A percentile compares a stretch with the other conserved stretches of the same genome.
Conservation (phyloP, 768 basidiomycete species). For the Suillus lakei region DNA sequence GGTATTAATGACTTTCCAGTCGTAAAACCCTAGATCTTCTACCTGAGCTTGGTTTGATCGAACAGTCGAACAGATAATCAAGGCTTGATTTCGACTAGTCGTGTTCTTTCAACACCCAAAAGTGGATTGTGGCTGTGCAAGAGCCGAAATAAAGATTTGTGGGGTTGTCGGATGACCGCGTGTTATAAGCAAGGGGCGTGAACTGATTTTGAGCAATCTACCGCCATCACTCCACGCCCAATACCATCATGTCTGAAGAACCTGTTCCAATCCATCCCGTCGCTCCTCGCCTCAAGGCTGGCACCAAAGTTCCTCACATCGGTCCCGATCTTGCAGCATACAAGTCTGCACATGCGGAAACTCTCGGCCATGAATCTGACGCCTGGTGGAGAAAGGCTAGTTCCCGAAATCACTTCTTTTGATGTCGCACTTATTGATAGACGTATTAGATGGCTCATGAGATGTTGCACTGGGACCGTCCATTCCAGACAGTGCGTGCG, state of each 20-base stretch:
- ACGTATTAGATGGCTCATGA: constrained; percentile 65
- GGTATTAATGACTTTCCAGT: background rate
- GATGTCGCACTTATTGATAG: background rate
- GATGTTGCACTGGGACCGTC: constrained; percentile 84
- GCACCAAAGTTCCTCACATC: constrained; percentile 73
- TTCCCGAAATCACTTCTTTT: background rate
- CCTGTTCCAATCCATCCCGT: constrained; percentile 64
- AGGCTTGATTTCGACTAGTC: background rate
- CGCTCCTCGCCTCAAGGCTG: constrained; percentile 71
- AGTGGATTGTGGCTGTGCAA: constrained; percentile 1
- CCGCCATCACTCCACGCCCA: constrained; percentile 7
- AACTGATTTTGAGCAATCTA: background rate
- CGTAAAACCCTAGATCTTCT: background rate
- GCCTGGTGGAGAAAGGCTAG: constrained; percentile 88
- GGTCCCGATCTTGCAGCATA: constrained; percentile 84
- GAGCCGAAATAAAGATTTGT: background rate
- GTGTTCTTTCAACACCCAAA: background rate
- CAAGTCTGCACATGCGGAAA: constrained; percentile 63
- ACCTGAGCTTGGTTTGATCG: background rate
- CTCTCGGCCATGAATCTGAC: constrained; percentile 78
- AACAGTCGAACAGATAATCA: background rate
- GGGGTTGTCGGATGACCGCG: constrained; percentile 7
- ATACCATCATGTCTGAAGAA: constrained; percentile 47
- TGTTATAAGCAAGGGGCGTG: constrained; percentile 9
- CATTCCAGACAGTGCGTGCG: constrained; percentile 84